Evolutionary conservation across 2,329 filamentous ascomycete species (phyloP), one percentile per base, ranked within the genome.

Genomic region (Davidsoniella eucalypti): DNA sequence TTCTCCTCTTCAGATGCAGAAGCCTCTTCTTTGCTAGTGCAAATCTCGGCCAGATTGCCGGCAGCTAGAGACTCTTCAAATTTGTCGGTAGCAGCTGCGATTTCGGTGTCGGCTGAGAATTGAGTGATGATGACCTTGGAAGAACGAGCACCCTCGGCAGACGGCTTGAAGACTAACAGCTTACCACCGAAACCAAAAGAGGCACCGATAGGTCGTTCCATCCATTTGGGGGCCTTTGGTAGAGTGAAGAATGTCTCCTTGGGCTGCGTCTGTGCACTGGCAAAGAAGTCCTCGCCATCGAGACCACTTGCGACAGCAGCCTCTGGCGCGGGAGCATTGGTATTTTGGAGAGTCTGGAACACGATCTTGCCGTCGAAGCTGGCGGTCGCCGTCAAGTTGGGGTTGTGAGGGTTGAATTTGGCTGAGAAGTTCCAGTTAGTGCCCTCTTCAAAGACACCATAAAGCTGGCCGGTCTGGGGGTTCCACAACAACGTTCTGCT

Each of bases 381-480:
- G 8, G 93, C 92, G 16, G 92, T 96, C 16, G 93, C 93, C 46
- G 90, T 86, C 52, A 98, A 72, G 61, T 81, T 85, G 9, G 92
- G 90, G 64, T 98, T 94, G 57, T 85, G 80, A 26, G 92, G 92
- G 63, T 94, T 88, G 75, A 93, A 96, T 55, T 82, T 78, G 4
- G 92, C 94, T 62, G 90, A 81, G 70, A 98, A 98, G 5, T 88
- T 94, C 90, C 92, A 98, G 65, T 96, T 98, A n/a, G 90, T 95
- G 49, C 94, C 88, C 59, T 95, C 87, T 4, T 90, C 88, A 61
- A 96, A 90, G 65, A 96, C 90, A 56, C 93, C 92, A 55, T 87
- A 83, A 10, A 77, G 73, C 61, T 92, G 79, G 49, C 90, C 90
- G 2, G 84, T 94, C 60, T 92, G 84, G 1, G 92, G 87, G 64